Evolutionary conservation across 208 protist species (phyloP).

Genomic region (Naegleria gruberi): DNA sequence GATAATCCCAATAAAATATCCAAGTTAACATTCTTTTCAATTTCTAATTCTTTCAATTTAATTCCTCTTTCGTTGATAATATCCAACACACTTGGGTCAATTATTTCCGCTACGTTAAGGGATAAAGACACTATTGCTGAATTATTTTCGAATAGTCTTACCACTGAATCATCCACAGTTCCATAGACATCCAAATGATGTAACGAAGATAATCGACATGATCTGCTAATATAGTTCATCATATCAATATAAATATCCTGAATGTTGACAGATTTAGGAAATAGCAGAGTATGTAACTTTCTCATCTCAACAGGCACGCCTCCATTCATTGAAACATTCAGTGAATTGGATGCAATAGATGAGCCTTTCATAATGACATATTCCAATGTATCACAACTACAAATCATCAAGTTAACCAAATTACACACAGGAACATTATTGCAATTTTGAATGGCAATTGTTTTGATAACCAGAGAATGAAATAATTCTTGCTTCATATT

Average conservation of each 20-base stretch:
- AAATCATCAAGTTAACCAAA: background rate
- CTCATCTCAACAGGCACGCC: background rate
- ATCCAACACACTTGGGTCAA: too few relatives aligned
- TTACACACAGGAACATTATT: background rate
- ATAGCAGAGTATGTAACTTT: background rate
- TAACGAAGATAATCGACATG: background rate
- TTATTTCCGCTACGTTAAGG: background rate
- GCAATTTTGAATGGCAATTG: background rate
- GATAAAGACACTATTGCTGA: background rate
- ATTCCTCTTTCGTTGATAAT: background rate
- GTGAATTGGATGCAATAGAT: background rate
- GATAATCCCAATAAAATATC: background rate
- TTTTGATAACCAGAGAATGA: background rate
- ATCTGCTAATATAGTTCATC: background rate
- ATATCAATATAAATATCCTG: background rate
- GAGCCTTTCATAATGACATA: background rate
- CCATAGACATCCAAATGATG: background rate
- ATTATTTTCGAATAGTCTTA: background rate
- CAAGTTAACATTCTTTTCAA: background rate
- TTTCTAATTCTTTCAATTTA: background rate
- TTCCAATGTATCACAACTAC: background rate
- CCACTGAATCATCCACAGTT: background rate
- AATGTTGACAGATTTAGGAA: background rate
- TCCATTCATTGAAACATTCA: background rate
- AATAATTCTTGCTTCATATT: background rate